These are phyloP conservation scores for Teratosphaeria epicoccoides DNA, from an alignment of 2,329 filamentous ascomycete species.

Conservation along the genomic window DNA sequence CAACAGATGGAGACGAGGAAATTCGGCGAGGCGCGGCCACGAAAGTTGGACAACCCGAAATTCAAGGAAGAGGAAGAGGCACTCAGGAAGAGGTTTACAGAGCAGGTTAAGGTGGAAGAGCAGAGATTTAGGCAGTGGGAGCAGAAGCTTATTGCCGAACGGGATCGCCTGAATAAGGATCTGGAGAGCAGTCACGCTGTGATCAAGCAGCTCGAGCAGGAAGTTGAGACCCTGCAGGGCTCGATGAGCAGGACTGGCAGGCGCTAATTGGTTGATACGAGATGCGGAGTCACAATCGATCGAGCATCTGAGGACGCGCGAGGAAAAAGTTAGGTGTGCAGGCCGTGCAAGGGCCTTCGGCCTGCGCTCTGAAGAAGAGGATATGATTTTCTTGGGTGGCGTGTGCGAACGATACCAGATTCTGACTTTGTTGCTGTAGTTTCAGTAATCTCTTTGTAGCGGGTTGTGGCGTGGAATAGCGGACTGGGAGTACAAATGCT, in stretches of 20 bases:
- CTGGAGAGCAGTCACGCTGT: conserved; percentile 89
- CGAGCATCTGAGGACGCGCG: neutral
- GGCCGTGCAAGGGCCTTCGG: neutral
- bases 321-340: neutral
- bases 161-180: conserved; percentile 99
- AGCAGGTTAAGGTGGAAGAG: conserved; percentile 99
- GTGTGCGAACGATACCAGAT: conserved; percentile 1
- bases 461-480: neutral
- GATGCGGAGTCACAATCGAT: neutral
- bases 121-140: conserved; percentile 99
- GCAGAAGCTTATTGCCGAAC: conserved; percentile 98
- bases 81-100: conserved; percentile 95
- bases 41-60: conserved; percentile 99
- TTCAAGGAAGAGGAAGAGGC: conserved; percentile 99
- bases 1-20: conserved; percentile 99
- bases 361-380: neutral
- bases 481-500: neutral
- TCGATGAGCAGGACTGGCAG: conserved; percentile 26
- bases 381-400: conserved; percentile 1
- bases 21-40: conserved; percentile 91
- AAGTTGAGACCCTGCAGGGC: conserved; percentile 81
- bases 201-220: conserved; percentile 82
- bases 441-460: neutral
- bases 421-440: neutral
- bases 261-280: conserved; percentile 12